Evolutionary conservation across 2,329 filamentous ascomycete species (phyloP).

Genomic region (Chalara sp.): DNA sequence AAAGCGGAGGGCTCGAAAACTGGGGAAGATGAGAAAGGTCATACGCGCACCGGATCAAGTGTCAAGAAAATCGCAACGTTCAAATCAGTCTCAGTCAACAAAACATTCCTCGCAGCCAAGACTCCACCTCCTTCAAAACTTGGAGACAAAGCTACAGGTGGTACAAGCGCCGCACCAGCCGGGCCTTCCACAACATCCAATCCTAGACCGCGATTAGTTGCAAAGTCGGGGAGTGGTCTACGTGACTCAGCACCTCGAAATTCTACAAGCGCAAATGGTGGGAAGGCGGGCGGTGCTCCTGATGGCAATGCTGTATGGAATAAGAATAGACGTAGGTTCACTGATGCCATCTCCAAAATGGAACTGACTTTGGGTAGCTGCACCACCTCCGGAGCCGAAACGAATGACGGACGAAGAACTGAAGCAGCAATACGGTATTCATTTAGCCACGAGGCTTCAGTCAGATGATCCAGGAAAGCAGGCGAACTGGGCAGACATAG

Average conservation of each 20-base stretch:
- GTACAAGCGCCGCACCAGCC: conserved; percentile 25
- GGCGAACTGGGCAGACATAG: conserved; percentile 77
- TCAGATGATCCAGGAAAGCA: conserved; percentile 69
- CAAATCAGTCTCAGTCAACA: conserved; percentile 81
- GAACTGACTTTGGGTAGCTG: conserved; percentile 37
- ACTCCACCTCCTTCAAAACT: conserved; percentile 41
- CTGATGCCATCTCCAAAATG: neutral
- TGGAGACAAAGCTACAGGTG: conserved; percentile 35
- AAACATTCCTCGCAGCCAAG: conserved; percentile 75
- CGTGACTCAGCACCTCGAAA: conserved; percentile 44
- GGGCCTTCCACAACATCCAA: conserved; percentile 37
- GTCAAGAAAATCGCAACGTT: conserved; percentile 72
- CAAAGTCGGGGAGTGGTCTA: conserved; percentile 61
- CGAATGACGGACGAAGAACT: conserved; percentile 84
- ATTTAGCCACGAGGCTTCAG: conserved; percentile 72
- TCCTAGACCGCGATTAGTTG: conserved; percentile 65
- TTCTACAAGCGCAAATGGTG: conserved; percentile 42
- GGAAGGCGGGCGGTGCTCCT: conserved; percentile 46
- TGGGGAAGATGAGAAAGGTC: conserved; percentile 50
- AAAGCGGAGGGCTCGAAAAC: conserved; percentile 46
- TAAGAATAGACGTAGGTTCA: conserved; percentile 69
- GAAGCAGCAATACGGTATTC: conserved; percentile 77
- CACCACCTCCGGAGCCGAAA: conserved; percentile 63
- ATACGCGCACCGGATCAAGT: conserved; percentile 47
- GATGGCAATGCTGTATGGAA: conserved; percentile 79